Percentiles rank a stretch among this genome's conserved stretches.
Evolutionary conservation across 208 protist species (phyloP).

Genomic region (Leishmania turanica): DNA sequence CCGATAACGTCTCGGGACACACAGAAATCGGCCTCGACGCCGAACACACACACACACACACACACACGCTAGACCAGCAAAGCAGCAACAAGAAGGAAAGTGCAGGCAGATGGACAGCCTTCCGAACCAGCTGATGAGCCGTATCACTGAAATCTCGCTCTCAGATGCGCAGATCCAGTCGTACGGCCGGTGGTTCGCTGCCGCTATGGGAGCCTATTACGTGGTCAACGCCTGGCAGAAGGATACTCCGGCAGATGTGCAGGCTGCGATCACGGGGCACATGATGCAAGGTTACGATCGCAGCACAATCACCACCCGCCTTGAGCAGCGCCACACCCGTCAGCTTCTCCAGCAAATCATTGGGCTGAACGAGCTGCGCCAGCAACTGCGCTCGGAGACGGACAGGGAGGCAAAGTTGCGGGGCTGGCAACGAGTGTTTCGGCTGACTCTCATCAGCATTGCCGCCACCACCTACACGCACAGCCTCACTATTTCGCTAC

Average conservation of each 20-base stretch:
- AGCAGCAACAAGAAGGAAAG: not conserved
- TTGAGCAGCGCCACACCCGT: slow-evolving; percentile 59
- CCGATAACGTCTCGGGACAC: not conserved
- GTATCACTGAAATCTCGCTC: slow-evolving; percentile 27
- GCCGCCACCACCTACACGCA: slow-evolving; percentile 64
- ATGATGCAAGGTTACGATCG: slow-evolving; percentile 78
- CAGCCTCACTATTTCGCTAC: slow-evolving; percentile 65
- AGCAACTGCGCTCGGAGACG: slow-evolving; percentile 42
- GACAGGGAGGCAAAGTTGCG: slow-evolving; percentile 53
- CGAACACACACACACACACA: not conserved
- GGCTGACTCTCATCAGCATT: slow-evolving; percentile 52
- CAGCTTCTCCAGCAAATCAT: slow-evolving; percentile 37
- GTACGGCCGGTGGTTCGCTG: slow-evolving; percentile 48
- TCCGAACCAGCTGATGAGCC: slow-evolving; percentile 12
- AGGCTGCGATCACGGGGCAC: slow-evolving; percentile 69
- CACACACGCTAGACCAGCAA: not conserved
- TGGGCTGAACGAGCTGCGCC: slow-evolving; percentile 51
- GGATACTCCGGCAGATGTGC: slow-evolving; percentile 42
- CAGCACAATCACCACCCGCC: slow-evolving; percentile 61
- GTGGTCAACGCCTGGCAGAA: slow-evolving; percentile 30
- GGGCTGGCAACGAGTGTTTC: slow-evolving; percentile 47
- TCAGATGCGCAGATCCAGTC: slow-evolving; percentile 32
- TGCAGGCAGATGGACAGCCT: slow-evolving; percentile 9
- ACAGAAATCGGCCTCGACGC: not conserved
- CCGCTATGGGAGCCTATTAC: slow-evolving; percentile 45